These are phyloP conservation scores for Barnettozyma sucrosica DNA, from an alignment of 805 yeast genomes.

Conservation along the genomic window DNA sequence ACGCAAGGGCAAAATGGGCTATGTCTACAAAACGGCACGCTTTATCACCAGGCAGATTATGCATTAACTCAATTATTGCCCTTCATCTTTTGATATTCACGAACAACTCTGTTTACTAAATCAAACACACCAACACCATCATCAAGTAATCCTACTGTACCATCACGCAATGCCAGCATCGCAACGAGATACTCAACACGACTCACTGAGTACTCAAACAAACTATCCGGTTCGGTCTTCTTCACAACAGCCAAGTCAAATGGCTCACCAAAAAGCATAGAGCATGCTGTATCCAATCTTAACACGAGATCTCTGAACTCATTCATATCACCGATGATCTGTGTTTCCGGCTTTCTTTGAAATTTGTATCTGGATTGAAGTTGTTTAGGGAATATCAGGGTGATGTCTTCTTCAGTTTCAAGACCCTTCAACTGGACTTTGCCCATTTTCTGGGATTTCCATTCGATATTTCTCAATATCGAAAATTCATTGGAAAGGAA, in stretches of 20 bases:
- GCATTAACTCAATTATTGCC: neutral
- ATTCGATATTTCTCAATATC: constrained; percentile 63
- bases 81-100: neutral
- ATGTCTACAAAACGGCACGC: neutral
- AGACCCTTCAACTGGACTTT: constrained; percentile 89
- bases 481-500: constrained; percentile 60
- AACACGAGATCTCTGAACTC: constrained; percentile 50
- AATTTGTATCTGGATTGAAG: constrained; percentile 55
- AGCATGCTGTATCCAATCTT: constrained; percentile 52
- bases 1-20: neutral
- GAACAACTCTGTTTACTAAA: constrained; percentile 14
- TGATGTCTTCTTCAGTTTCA: constrained; percentile 85
- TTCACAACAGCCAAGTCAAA: constrained; percentile 18
- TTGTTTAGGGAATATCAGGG: constrained; percentile 66
- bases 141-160: constrained; percentile 23
- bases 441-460: constrained; percentile 64
- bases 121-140: constrained; percentile 16
- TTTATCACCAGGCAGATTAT: too few species aligned
- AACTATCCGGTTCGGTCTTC: constrained; percentile 39
- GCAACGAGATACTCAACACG: constrained; percentile 60
- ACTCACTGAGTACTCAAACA: constrained; percentile 61
- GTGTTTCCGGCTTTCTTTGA: constrained; percentile 29
- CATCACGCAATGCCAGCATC: constrained; percentile 38
- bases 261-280: constrained; percentile 41
- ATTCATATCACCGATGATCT: constrained; percentile 36